phyloP scores from a whole-genome alignment of 805 yeast species.

The Wickerhamomyces bisporus region DNA sequence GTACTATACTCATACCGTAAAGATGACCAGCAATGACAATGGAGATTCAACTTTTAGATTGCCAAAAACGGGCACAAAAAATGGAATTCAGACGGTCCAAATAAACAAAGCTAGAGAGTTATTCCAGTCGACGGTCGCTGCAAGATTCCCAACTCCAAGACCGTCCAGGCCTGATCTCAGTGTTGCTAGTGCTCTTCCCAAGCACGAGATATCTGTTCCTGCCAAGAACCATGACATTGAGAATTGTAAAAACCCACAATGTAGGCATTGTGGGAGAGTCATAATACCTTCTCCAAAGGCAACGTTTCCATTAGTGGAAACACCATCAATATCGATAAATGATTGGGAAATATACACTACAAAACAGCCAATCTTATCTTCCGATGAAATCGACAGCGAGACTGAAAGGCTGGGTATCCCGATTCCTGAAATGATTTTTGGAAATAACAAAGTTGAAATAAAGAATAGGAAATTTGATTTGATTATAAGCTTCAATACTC shows the following conservation, averaged over 20 bases:
- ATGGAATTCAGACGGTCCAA: slow-evolving; percentile 50
- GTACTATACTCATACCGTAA: too few relatives aligned
- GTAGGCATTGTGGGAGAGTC: slow-evolving; percentile 63
- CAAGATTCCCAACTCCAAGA: slow-evolving; percentile 26
- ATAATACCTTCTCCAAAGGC: slow-evolving; percentile 77
- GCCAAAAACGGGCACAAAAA: slow-evolving; percentile 1
- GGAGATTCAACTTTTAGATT: not conserved
- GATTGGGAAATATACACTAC: slow-evolving; percentile 74
- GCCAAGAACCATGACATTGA: slow-evolving; percentile 34
- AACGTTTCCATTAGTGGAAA: slow-evolving; percentile 53
- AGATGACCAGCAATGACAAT: not conserved
- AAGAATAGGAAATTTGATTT: slow-evolving; percentile 36
- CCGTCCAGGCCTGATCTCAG: not conserved
- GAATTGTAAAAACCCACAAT: slow-evolving; percentile 37
- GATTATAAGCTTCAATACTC: slow-evolving; percentile 62
- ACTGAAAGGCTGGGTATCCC: slow-evolving; percentile 63
- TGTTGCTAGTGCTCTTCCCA: not conserved
- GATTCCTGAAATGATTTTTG: slow-evolving; percentile 96
- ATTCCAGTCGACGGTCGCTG: slow-evolving; percentile 36
- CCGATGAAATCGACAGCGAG: slow-evolving; percentile 67
- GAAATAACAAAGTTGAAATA: slow-evolving; percentile 64
- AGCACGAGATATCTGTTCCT: slow-evolving; percentile 29
- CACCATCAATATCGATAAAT: slow-evolving; percentile 63
- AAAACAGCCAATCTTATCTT: slow-evolving; percentile 71
- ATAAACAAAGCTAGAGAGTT: slow-evolving; percentile 60